Percentiles rank a stretch among this genome's conserved stretches.
These are phyloP conservation scores for Aphanomyces stellatus DNA, from an alignment of 352 stramenopile genomes.

Conservation along the genomic window DNA sequence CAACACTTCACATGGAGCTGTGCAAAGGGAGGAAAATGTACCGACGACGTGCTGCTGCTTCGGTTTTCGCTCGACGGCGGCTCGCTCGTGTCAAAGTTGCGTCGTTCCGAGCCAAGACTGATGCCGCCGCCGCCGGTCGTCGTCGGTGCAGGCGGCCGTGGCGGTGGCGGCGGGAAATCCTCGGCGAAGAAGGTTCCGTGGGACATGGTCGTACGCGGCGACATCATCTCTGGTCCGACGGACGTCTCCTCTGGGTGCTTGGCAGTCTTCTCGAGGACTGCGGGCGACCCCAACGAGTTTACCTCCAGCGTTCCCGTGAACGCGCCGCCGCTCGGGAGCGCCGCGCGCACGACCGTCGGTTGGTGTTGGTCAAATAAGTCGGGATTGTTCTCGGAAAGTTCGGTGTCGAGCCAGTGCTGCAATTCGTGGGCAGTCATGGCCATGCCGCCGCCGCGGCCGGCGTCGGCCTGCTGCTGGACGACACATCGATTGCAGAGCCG, in stretches of 20 bases:
- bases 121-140: too few species aligned
- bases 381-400: conserved; percentile 1
- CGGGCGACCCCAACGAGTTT: neutral
- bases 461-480: conserved; percentile 64
- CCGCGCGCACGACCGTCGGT: neutral
- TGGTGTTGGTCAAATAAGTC: neutral
- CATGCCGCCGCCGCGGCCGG: neutral
- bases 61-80: neutral
- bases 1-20: too few species aligned
- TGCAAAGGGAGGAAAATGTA: too few species aligned
- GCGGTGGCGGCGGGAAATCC: neutral
- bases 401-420: conserved; percentile 51
- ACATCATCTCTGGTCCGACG: too few species aligned
- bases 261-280: neutral
- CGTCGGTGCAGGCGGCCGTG: too few species aligned
- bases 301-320: conserved; percentile 3
- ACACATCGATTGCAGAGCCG: conserved; percentile 79
- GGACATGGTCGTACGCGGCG: too few species aligned
- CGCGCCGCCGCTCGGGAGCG: neutral
- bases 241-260: neutral
- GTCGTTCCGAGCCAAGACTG: neutral
- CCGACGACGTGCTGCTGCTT: neutral
- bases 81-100: neutral
- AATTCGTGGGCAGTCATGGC: conserved; percentile 33
- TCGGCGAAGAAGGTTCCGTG: too few species aligned